Evolutionary conservation across 2,329 filamentous ascomycete genomes (phyloP).

Genomic region (Xylaria sp.): DNA sequence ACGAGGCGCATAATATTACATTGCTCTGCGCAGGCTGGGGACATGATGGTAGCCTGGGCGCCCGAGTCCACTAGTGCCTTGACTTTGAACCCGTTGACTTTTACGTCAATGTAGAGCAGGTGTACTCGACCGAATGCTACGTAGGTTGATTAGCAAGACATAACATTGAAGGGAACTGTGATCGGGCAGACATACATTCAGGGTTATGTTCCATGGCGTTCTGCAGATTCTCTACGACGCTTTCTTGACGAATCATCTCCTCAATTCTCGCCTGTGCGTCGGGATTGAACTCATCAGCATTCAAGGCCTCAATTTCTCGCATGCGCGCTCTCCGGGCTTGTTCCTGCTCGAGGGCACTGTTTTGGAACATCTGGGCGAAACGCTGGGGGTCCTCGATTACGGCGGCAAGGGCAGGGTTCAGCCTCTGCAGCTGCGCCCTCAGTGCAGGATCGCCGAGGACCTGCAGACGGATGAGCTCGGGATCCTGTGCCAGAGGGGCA

Average conservation of each 20-base stretch:
- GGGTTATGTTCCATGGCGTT: conserved; percentile 98
- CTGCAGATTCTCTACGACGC: conserved; percentile 94
- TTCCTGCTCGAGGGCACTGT: conserved; percentile 76
- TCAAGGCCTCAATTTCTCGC: conserved; percentile 84
- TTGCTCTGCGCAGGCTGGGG: conserved; percentile 86
- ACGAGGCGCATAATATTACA: conserved; percentile 98
- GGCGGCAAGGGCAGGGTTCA: conserved; percentile 80
- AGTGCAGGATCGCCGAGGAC: conserved; percentile 81
- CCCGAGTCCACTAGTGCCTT: conserved; percentile 98
- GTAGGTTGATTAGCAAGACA: conserved; percentile 36
- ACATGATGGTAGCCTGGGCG: conserved; percentile 99
- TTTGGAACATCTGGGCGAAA: conserved; percentile 78
- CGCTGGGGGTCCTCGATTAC: conserved; percentile 79
- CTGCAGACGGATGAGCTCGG: conserved; percentile 84
- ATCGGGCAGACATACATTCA: conserved; percentile 75
- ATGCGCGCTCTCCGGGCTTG: conserved; percentile 80
- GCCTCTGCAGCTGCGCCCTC: conserved; percentile 75
- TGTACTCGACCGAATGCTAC: conserved; percentile 92
- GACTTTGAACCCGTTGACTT: conserved; percentile 91
- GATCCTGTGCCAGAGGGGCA: conserved; percentile 64
- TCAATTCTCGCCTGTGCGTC: conserved; percentile 93
- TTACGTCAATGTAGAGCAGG: conserved; percentile 95
- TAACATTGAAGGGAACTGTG: neutral
- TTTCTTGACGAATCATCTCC: conserved; percentile 95
- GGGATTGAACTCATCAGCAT: conserved; percentile 93